Conservation (phyloP, 179 eudicot species). For the Drosera spatulata region DNA sequence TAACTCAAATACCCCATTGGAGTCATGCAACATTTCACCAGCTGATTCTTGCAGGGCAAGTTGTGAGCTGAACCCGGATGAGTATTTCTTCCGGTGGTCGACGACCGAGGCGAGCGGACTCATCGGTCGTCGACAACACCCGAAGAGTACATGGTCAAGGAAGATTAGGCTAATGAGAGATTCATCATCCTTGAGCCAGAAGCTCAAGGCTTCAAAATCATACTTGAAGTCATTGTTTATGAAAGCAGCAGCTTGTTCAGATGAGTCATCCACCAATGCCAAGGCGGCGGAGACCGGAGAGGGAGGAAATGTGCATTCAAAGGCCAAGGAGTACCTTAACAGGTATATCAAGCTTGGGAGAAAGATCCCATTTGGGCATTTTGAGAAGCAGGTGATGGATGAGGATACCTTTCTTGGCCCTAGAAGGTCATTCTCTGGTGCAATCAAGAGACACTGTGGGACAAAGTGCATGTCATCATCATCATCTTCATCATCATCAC, state of each 20-base stretch:
- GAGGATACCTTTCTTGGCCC: slow-evolving; percentile 19
- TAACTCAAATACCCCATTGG: slow-evolving; percentile 28
- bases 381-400: slow-evolving; percentile 20
- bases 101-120: slow-evolving; percentile 17
- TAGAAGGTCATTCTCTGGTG: slow-evolving; percentile 50
- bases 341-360: slow-evolving; percentile 6
- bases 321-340: slow-evolving; percentile 10
- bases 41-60: slow-evolving; percentile 24
- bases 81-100: slow-evolving; percentile 55
- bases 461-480: slow-evolving; percentile 23
- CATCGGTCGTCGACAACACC: slow-evolving; percentile 9
- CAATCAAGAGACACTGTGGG: slow-evolving; percentile 31
- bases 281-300: slow-evolving; percentile 13
- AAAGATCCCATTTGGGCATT: slow-evolving; percentile 22
- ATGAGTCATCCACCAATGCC: slow-evolving; percentile 13
- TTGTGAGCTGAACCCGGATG: slow-evolving; percentile 41
- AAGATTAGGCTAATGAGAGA: slow-evolving; percentile 41
- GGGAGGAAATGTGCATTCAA: slow-evolving; percentile 7
- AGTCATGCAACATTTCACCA: slow-evolving; percentile 52
- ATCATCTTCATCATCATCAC: neutral
- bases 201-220: slow-evolving; percentile 28
- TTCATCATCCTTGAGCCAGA: slow-evolving; percentile 19
- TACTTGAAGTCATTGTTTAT: slow-evolving; percentile 16
- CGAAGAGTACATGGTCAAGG: slow-evolving; percentile 40
- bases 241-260: slow-evolving; percentile 22